Evolutionary conservation across 2,329 filamentous ascomycete genomes (phyloP), one percentile per base, ranked within the genome.

Genomic region (Colletotrichum somersetense): DNA sequence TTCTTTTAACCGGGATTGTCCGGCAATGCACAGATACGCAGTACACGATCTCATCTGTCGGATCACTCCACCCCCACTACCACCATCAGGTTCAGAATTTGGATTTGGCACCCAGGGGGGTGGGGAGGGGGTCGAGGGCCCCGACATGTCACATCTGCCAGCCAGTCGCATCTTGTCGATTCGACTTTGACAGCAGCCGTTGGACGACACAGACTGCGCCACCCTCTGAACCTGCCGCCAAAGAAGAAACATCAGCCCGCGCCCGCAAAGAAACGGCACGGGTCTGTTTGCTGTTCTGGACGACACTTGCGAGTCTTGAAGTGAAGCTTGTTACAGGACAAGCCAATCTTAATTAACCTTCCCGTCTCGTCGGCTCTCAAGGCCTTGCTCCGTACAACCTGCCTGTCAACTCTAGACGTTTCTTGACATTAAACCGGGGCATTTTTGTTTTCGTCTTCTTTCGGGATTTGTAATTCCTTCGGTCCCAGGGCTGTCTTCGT

Each of bases 251-350:
- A 69, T 72, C 66, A 63, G 57, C 58, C 58, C 68, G 44, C 56
- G 55, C 55, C 67, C 53, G 46, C 62, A 61, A 26, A 59, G 16
- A 46, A 61, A 61, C 44, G 57, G 38, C 57, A 61, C 65, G 58
- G 58, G 50, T 40, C 66, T 42, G 59, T 53, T 69, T 72, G 62
- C 69, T 72, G 35, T 69, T 72, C 59, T 72, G 53, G 69, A 72
- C 59, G 69, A 72, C 66, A 72, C 46, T 64, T 69, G 69, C 66
- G 69, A 72, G 68, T 69, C 55, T 59, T 69, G 66, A 69, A 53
- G 69, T 72, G 69, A 64, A 69, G 69, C 58, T 71, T 63, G 69
- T 71, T 58, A 68, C 69, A 71, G 68, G 42, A 62, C 33, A 38
- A 42, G 23, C 40, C 50, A 42, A 23, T 26, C 62, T 42, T 42